Evolutionary conservation across 106 monocot species (phyloP), one percentile per base, ranked within the genome.

Genomic region (Apostasia shenzhenica): DNA sequence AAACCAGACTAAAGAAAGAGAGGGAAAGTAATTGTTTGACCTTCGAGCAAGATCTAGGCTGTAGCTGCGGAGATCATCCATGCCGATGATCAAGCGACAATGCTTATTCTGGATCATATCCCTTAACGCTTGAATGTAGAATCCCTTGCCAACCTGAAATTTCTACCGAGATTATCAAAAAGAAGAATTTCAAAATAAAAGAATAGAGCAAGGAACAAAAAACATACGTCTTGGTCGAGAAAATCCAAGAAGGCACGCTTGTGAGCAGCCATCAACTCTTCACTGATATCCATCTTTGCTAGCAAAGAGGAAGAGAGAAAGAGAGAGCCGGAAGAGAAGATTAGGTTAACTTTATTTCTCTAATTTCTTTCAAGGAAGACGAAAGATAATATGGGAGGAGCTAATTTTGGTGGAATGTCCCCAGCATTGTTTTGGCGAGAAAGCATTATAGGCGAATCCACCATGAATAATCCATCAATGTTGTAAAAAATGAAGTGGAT

Each of bases 221-320:
- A 57, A 42, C 77, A 50, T 76, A 95, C 95, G 61, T 91, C 91
- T 76, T 91, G 86, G 41, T 95, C 91, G 12, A 95, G 69, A 77
- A 91, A 91, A 49, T 95, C 86, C 10, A 95, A 51, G 73, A 95
- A 91, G 41, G 86, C 75, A 7, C 95, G 83, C 84, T 91, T 95
- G 84, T 95, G 78, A 57, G 84, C 83, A 4, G 86, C 91, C 74
- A 91, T 74, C 54, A 78, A 65, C 12, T 91, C 95, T 78, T 95
- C 95, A 80, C 89, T 95, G 84, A 88, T 64, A 41, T 95, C 91
- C 95, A 95, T 95, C 63, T 45, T 69, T 66, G 52, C 66, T 1
- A 41, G 42, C 1, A n/a, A 51, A 54, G 57, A 63, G 39, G 52
- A 68, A 56, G 68, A 64, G 52, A 66, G 49, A 58, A 58, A 66